Conservation (phyloP, 192 early-diverging fungal genomes). For the Entophlyctis helioformis region DNA sequence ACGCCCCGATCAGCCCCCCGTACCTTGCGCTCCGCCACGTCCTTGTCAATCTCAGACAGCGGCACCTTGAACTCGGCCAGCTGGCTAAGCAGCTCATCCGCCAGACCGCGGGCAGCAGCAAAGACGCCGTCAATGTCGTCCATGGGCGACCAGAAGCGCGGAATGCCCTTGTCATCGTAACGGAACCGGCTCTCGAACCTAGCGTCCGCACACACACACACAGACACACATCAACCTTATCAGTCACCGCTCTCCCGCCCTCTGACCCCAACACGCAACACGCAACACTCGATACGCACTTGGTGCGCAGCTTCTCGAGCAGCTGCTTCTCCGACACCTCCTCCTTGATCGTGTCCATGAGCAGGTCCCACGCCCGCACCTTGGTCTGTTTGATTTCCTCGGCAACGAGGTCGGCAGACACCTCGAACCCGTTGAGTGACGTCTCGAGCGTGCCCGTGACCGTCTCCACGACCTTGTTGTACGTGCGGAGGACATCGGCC, state of each 20-base stretch:
- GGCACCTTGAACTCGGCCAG: slow-evolving; percentile 63
- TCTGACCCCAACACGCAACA: no score
- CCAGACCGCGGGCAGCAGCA: slow-evolving; percentile 43
- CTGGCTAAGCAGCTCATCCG: slow-evolving; percentile 49
- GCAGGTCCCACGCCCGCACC: slow-evolving; percentile 59
- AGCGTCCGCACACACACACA: no score
- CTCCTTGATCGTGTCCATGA: slow-evolving; percentile 61
- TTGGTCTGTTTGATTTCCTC: slow-evolving; percentile 39
- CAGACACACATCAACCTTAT: no score
- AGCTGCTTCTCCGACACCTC: slow-evolving; percentile 77
- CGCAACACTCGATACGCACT: no score
- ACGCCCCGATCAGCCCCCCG: no score
- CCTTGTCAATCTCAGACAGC: slow-evolving; percentile 11
- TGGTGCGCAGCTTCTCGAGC: slow-evolving; percentile 57
- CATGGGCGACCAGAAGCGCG: slow-evolving; percentile 85
- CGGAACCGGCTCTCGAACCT: slow-evolving; percentile 86
- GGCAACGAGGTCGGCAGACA: no score
- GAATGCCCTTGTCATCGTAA: slow-evolving; percentile 86
- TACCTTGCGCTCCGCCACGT: slow-evolving; percentile 32
- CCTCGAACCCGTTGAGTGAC: no score
- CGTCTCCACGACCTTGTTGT: neutral
- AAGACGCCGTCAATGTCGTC: slow-evolving; percentile 92
- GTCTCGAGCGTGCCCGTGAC: neutral
- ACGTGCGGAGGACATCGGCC: neutral
- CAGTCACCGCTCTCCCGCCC: no score